A percentile compares a stretch with the other conserved stretches of the same genome.
Conservation (phyloP, 768 basidiomycete species). For the Hortiboletus campestris region DNA sequence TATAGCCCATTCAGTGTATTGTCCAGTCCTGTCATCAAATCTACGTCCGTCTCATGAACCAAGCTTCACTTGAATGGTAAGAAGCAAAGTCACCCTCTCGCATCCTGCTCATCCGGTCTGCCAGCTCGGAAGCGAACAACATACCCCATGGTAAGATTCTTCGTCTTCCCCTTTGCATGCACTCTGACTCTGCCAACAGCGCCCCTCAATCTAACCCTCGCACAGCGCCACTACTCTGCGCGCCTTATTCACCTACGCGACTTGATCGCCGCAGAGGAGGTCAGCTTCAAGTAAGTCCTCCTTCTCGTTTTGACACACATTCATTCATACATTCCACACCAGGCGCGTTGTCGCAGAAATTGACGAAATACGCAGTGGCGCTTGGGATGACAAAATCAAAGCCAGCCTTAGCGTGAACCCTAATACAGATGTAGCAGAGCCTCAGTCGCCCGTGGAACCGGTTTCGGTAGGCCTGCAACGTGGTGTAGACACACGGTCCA, state of each 20-base stretch:
- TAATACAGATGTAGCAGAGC: background rate
- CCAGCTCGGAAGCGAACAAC: constrained; percentile 49
- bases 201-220: constrained; percentile 61
- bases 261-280: constrained; percentile 72
- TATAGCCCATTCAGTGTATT: constrained; percentile 18
- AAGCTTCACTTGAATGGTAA: constrained; percentile 64
- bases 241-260: constrained; percentile 70
- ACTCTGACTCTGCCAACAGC: constrained; percentile 42
- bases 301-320: background rate
- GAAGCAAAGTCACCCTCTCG: constrained; percentile 14
- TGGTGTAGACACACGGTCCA: background rate
- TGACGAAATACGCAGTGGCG: constrained; percentile 67
- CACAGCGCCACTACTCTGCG: constrained; percentile 68
- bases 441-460: background rate
- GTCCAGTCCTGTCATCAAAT: constrained; percentile 63
- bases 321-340: background rate
- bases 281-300: constrained; percentile 65
- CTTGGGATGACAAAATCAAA: constrained; percentile 56
- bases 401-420: constrained; percentile 26
- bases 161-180: background rate
- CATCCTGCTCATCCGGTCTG: background rate
- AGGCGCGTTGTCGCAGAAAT: constrained; percentile 74
- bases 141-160: constrained; percentile 49
- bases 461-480: constrained; percentile 9
- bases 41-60: constrained; percentile 67